Evolutionary conservation across 192 early-diverging fungal species (phyloP).

Genomic region (Chytriomyces sp.): DNA sequence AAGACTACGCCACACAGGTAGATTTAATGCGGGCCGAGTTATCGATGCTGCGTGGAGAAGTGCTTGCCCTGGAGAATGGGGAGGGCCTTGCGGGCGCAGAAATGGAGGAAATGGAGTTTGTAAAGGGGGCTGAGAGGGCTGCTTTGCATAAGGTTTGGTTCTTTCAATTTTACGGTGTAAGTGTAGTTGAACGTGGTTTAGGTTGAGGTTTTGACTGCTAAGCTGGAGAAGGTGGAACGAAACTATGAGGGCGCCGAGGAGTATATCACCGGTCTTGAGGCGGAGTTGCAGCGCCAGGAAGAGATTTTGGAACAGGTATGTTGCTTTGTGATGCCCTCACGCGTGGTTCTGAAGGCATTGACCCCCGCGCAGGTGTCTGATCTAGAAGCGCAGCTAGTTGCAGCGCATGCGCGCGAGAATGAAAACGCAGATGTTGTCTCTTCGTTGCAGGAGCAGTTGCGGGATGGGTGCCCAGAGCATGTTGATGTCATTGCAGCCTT

Average conservation of each 20-base stretch:
- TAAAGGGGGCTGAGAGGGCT: conserved; percentile 4
- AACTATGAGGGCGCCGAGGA: conserved; percentile 26
- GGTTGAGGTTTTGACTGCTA: conserved; percentile 12
- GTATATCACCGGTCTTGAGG: conserved; percentile 20
- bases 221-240: conserved; percentile 14
- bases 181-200: background rate
- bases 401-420: background rate
- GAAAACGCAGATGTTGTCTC: background rate
- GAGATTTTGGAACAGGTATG: background rate
- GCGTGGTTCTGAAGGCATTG: too few species aligned
- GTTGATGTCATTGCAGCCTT: background rate
- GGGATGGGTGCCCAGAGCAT: too few species aligned
- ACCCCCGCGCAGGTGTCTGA: too few species aligned
- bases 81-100: background rate
- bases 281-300: background rate
- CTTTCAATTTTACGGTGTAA: background rate
- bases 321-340: conserved; percentile 1
- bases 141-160: conserved; percentile 4
- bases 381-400: too few species aligned
- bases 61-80: background rate
- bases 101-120: background rate
- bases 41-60: background rate
- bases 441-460: background rate
- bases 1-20: conserved; percentile 7
- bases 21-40: background rate